Base-by-base conservation (phyloP, 306 rosid genomes). In the Chamaecrista fasciculata region DNA sequence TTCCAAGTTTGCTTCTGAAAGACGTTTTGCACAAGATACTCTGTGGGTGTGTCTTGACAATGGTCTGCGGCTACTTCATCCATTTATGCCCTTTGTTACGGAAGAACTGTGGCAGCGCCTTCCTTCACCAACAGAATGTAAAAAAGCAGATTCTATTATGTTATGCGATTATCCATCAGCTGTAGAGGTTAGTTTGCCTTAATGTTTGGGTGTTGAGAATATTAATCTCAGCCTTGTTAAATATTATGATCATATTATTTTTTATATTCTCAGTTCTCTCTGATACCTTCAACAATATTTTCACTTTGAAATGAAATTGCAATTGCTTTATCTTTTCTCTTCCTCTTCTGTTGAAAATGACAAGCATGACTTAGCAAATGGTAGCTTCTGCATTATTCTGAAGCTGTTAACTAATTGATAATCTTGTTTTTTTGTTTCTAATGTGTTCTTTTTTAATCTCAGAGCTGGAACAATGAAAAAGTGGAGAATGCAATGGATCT, bases 31-130 rank as follows among this genome's bases (percentile, higher is more conserved):
- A 20, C 96, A 71, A 85, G 86, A 87, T 78, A 91, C 97, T 8
- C 78, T 94, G 66, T 91, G 99, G 97, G 70, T 91, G 59, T 94
- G 99, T 74, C 92, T 94, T 63, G 99, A 94, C 62, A 80, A 81
- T 79, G 99, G 99, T 37, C 84, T 90, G 77, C 87, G 97, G 52
- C 75, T 94, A 86, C 97, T 94, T 78, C 99, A 94, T 72, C 99
- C 99, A 5, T 88, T 94, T 79, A 94, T 91, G 97, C 99, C 99
- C 31, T 94, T 83, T 53, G 96, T 91, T 60, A 91, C 97, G 37
- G 99, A 94, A 82, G 99, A 94, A 80, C 75, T 91, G 70, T 94
- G 97, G 97, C 98, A 94, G 83, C 99, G 99, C 39, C 96, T 94
- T 79, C 99, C 99, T 74, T 85, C 79, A 19, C 73, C 95, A 39